Conservation (phyloP, 2,329 filamentous ascomycete genomes). For the Aureobasidium lini region DNA sequence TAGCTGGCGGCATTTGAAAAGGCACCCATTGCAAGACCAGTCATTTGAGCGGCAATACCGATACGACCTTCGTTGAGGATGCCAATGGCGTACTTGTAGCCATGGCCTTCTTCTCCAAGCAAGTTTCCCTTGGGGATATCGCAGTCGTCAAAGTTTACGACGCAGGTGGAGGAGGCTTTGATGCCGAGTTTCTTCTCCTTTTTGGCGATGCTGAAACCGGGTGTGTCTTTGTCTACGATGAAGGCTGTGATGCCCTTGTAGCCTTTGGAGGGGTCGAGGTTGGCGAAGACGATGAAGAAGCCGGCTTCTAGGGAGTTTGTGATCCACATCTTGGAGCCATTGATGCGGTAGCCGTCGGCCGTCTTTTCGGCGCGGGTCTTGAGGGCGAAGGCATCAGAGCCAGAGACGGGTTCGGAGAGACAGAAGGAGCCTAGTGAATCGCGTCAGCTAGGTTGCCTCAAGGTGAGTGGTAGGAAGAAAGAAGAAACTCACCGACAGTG, state of each 20-base stretch:
- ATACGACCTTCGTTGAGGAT: constrained; percentile 95
- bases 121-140: constrained; percentile 82
- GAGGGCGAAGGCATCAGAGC: constrained; percentile 92
- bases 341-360: constrained; percentile 74
- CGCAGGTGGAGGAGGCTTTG: constrained; percentile 89
- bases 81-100: constrained; percentile 96
- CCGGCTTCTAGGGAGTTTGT: constrained; percentile 91
- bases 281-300: constrained; percentile 97
- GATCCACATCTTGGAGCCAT: constrained; percentile 99
- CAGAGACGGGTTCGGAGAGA: constrained; percentile 83
- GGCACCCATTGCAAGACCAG: constrained; percentile 84
- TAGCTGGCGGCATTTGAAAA: constrained; percentile 93
- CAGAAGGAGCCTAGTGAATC: constrained; percentile 63
- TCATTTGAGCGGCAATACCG: constrained; percentile 98
- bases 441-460: neutral
- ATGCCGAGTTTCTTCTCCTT: constrained; percentile 99
- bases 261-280: constrained; percentile 81
- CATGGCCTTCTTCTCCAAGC: constrained; percentile 79
- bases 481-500: constrained; percentile 55
- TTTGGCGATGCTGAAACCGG: constrained; percentile 92
- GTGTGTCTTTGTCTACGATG: constrained; percentile 80
- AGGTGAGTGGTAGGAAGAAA: constrained; percentile 17
- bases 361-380: constrained; percentile 85
- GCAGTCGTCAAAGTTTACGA: constrained; percentile 95
- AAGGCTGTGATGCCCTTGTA: constrained; percentile 98